Percentiles rank a stretch among this genome's conserved stretches.
Conservation (phyloP, 331 rosid genomes). For the Pyracantha coccinea region DNA sequence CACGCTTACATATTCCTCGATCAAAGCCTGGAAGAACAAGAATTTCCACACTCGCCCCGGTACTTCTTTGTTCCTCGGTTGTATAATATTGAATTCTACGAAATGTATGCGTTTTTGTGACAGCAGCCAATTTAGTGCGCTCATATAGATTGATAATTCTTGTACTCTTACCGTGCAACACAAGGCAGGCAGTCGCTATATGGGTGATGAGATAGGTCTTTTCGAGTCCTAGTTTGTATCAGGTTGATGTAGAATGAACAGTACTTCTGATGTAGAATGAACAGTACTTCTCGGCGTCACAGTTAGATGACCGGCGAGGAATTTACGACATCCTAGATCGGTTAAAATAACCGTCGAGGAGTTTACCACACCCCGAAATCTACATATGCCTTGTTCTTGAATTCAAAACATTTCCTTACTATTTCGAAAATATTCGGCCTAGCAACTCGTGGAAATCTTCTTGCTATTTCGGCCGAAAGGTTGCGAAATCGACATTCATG, state of each 20-base stretch:
- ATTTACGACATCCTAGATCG: neutral
- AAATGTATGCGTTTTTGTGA: conserved; percentile 17
- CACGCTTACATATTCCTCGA: neutral
- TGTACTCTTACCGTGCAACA: conserved; percentile 32
- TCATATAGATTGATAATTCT: conserved; percentile 22
- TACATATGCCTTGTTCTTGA: neutral
- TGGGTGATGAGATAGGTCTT: neutral
- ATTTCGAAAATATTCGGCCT: no score
- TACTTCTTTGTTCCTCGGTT: conserved; percentile 26
- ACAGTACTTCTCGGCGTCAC: neutral
- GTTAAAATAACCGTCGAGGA: no score
- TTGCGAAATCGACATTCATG: no score
- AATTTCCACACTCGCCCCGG: conserved; percentile 18
- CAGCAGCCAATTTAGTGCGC: conserved; percentile 22
- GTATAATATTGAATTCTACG: conserved; percentile 29
- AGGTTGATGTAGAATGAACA: neutral
- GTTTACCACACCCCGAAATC: no score
- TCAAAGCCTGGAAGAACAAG: conserved; percentile 6
- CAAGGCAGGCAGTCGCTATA: conserved; percentile 29
- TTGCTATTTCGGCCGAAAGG: no score
- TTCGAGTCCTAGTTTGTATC: neutral
- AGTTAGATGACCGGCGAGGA: neutral
- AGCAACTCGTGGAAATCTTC: no score
- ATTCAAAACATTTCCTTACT: no score
- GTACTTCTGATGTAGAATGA: neutral